Percentiles rank a stretch among this genome's conserved stretches.
phyloP scores from a whole-genome alignment of 306 rosid species.

The Prunus campanulata region DNA sequence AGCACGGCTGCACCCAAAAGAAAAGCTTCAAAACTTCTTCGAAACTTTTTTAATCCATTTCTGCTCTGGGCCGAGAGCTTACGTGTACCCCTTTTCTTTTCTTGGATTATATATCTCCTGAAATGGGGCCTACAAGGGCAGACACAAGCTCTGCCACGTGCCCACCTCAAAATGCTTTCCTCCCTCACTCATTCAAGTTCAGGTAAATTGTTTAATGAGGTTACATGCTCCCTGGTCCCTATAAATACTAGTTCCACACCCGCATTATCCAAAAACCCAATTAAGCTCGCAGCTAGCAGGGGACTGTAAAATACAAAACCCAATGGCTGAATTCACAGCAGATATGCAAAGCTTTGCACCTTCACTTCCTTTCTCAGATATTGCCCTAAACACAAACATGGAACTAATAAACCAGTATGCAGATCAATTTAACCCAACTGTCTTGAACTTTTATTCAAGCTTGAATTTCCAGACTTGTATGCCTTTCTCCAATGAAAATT shows the following conservation, averaged over 20 bases:
- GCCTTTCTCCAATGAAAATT: conserved; percentile 50
- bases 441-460: conserved; percentile 41
- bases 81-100: conserved; percentile 37
- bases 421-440: conserved; percentile 34
- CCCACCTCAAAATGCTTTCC: conserved; percentile 40
- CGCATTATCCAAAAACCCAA: neutral
- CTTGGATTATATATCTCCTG: conserved; percentile 47
- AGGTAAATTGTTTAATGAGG: neutral
- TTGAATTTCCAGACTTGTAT: conserved; percentile 47
- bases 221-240: neutral
- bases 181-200: conserved; percentile 26
- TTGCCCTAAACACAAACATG: conserved; percentile 62
- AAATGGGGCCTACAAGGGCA: conserved; percentile 46
- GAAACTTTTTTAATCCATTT: neutral
- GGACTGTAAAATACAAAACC: neutral
- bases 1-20: neutral
- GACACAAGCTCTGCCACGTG: conserved; percentile 47
- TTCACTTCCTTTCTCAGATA: conserved; percentile 49
- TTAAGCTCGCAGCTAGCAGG: neutral
- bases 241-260: conserved; percentile 13
- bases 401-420: conserved; percentile 49
- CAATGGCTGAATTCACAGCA: conserved; percentile 73
- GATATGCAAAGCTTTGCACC: conserved; percentile 48
- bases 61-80: conserved; percentile 1
- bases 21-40: neutral